phyloP scores from a whole-genome alignment of 257 asterid species.

The Verbena officinalis region DNA sequence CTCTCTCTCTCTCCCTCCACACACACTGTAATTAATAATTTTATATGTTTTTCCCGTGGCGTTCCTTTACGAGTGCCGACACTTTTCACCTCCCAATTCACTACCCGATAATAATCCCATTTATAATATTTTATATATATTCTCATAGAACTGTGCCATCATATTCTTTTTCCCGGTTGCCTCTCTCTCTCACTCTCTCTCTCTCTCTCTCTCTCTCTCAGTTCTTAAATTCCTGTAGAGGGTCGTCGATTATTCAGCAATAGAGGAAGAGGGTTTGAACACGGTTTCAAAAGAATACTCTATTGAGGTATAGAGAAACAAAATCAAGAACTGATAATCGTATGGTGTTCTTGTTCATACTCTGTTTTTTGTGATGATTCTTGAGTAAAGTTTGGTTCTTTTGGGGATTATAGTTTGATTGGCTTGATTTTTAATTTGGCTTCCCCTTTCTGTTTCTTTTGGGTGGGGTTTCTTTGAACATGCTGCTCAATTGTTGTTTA shows the following conservation, averaged over 20 bases:
- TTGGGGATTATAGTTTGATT: slow-evolving; percentile 7
- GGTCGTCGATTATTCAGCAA: slow-evolving; percentile 26
- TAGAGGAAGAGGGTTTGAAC: slow-evolving; percentile 25
- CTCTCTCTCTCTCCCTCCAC: background rate
- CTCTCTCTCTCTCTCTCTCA: no score
- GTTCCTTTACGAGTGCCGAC: slow-evolving; percentile 42
- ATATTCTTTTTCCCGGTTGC: slow-evolving; percentile 29
- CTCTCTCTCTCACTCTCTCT: slow-evolving; percentile 33
- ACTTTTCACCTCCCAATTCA: slow-evolving; percentile 42
- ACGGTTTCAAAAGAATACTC: slow-evolving; percentile 2
- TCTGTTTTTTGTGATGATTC: background rate
- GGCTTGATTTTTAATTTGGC: background rate
- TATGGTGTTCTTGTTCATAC: slow-evolving; percentile 8
- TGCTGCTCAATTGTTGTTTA: slow-evolving; percentile 9
- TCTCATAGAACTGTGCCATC: slow-evolving; percentile 25
- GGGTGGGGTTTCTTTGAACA: background rate
- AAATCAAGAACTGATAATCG: background rate
- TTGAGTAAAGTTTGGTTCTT: slow-evolving; percentile 12
- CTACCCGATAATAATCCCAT: slow-evolving; percentile 21
- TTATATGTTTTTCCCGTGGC: background rate
- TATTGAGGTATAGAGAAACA: slow-evolving; percentile 20
- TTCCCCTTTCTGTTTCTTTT: background rate
- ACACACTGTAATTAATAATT: slow-evolving; percentile 27
- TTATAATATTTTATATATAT: background rate
- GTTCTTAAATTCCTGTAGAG: slow-evolving; percentile 29